phyloP scores from a whole-genome alignment of 1,284 basidiomycete genomes.

The Heterobasidion irregulare region DNA sequence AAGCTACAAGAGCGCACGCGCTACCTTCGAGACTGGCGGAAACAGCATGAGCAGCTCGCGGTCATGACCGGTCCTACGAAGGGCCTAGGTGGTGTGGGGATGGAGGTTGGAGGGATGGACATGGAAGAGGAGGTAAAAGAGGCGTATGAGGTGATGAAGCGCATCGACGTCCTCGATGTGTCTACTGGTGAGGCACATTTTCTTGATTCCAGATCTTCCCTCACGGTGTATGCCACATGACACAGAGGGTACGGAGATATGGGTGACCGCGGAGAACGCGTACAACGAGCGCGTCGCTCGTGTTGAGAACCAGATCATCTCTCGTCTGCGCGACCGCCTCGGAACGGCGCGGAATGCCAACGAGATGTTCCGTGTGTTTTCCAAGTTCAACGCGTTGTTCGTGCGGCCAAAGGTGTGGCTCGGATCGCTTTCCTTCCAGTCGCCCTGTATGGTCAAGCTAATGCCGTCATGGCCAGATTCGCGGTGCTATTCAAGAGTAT shows the following conservation, averaged over 20 bases:
- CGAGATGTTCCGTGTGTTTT: conserved; percentile 99
- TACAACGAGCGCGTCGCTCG: conserved; percentile 97
- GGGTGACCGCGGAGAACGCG: conserved; percentile 93
- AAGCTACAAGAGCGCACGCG: conserved; percentile 85
- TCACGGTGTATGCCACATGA: neutral
- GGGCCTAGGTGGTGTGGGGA: conserved; percentile 64
- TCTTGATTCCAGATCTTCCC: neutral
- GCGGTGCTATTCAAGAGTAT: conserved; percentile 97
- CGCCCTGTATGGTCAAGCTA: neutral
- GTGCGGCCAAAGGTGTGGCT: conserved; percentile 85
- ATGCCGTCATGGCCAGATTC: conserved; percentile 47
- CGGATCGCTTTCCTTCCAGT: conserved; percentile 7
- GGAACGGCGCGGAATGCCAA: conserved; percentile 97
- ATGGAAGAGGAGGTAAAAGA: conserved; percentile 98
- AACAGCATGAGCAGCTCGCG: conserved; percentile 95
- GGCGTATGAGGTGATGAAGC: conserved; percentile 92
- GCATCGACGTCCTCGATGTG: conserved; percentile 94
- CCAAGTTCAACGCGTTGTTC: conserved; percentile 96
- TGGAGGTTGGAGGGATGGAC: conserved; percentile 78
- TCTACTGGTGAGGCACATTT: conserved; percentile 54
- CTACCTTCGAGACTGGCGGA: conserved; percentile 89
- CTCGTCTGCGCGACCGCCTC: conserved; percentile 82
- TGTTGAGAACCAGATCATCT: conserved; percentile 98
- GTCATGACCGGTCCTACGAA: conserved; percentile 96
- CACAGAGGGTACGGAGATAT: conserved; percentile 94